phyloP scores from a whole-genome alignment of 2,329 filamentous ascomycete genomes.

The Cladophialophora carrionii region DNA sequence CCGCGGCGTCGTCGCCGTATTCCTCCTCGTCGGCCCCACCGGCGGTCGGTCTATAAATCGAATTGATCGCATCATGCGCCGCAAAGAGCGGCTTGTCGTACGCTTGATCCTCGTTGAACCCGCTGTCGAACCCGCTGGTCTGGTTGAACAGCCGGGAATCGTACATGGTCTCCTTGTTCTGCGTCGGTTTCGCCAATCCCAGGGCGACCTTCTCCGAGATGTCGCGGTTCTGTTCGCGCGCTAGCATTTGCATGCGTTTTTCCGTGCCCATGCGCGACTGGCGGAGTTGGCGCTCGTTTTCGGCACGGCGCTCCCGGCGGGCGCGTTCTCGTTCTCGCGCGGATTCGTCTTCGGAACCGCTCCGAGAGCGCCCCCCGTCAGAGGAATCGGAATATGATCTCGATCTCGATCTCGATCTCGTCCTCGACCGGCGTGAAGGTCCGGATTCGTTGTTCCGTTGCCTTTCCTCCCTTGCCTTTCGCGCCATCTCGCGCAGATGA shows the following conservation, averaged over 20 bases:
- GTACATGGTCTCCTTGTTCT: slow-evolving; percentile 92
- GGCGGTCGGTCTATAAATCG: slow-evolving; percentile 83
- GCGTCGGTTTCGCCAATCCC: slow-evolving; percentile 90
- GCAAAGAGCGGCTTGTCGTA: slow-evolving; percentile 98
- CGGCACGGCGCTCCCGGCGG: slow-evolving; percentile 74
- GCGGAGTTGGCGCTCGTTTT: slow-evolving; percentile 85
- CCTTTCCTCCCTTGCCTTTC: slow-evolving; percentile 86
- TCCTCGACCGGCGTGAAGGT: slow-evolving; percentile 39
- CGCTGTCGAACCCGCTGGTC: slow-evolving; percentile 83
- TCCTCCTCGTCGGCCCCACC: slow-evolving; percentile 70
- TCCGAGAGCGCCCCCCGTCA: slow-evolving; percentile 43
- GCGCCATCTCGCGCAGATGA: slow-evolving; percentile 80
- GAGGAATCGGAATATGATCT: slow-evolving; percentile 36
- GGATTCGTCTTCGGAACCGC: slow-evolving; percentile 66
- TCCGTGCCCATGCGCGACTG: slow-evolving; percentile 96
- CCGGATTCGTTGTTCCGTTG: slow-evolving; percentile 45
- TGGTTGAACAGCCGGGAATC: slow-evolving; percentile 96
- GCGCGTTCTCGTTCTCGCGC: slow-evolving; percentile 75
- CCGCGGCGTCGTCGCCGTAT: slow-evolving; percentile 68
- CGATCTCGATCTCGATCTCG: slow-evolving; percentile 18
- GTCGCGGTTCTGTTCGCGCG: slow-evolving; percentile 91
- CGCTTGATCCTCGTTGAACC: slow-evolving; percentile 95
- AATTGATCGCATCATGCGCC: slow-evolving; percentile 90
- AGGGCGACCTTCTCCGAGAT: slow-evolving; percentile 96
- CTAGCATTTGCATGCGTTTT: slow-evolving; percentile 86